Conservation (phyloP, 345 rosid genomes). For the Turnera subulata region DNA sequence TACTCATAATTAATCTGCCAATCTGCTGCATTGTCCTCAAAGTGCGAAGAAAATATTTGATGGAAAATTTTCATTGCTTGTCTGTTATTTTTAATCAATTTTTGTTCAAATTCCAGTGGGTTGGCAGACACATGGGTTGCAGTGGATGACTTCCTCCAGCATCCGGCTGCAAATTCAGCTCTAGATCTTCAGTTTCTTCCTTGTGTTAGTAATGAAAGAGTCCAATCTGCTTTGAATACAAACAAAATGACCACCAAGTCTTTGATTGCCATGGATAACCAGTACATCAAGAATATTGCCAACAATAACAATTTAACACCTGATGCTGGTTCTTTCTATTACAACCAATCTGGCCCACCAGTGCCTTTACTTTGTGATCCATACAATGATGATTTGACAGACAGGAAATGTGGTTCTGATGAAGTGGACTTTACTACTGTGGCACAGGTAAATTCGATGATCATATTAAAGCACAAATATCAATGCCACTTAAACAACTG, state of each 20-base stretch:
- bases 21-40: too few species aligned
- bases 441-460: conserved; percentile 7
- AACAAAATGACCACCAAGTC: conserved; percentile 8
- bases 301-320: conserved; percentile 4
- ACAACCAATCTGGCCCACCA: conserved; percentile 18
- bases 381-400: conserved; percentile 14
- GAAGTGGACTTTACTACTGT: conserved; percentile 12
- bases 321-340: background rate
- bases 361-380: conserved; percentile 22
- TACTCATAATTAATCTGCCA: too few species aligned
- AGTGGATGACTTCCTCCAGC: conserved; percentile 16
- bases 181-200: conserved; percentile 17
- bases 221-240: conserved; percentile 1
- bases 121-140: conserved; percentile 26
- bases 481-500: too few species aligned
- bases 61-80: background rate
- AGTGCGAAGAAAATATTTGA: too few species aligned
- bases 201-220: conserved; percentile 12
- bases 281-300: conserved; percentile 11
- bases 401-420: conserved; percentile 13
- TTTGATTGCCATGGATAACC: conserved; percentile 7
- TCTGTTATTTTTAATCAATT: background rate
- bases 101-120: conserved; percentile 5
- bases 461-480: background rate
- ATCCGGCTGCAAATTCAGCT: conserved; percentile 13